Evolutionary conservation across 768 basidiomycete genomes (phyloP).

Genomic region (Inosperma sp.): DNA sequence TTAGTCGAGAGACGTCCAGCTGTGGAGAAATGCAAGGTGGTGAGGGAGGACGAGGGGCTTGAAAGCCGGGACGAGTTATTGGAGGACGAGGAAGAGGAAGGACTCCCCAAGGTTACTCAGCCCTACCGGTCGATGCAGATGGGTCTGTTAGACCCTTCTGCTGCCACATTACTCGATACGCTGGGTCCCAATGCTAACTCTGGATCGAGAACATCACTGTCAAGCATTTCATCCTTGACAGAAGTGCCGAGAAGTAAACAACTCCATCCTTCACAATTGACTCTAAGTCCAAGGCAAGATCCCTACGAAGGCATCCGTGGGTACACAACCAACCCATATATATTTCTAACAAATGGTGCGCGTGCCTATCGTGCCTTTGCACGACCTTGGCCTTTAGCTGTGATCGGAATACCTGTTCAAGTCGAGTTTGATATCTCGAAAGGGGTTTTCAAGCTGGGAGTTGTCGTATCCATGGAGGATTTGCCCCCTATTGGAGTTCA

Average conservation of each 20-base stretch:
- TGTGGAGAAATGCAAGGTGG: conserved; percentile 15
- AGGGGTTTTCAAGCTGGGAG: conserved; percentile 63
- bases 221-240: no score
- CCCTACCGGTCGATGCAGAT: no score
- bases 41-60: conserved; percentile 10
- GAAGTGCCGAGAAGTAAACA: no score
- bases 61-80: conserved; percentile 40
- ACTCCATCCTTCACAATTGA: conserved; percentile 2
- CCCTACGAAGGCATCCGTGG: no score
- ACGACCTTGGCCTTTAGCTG: conserved; percentile 74
- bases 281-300: no score
- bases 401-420: conserved; percentile 61
- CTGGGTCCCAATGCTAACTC: no score
- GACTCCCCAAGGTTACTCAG: no score
- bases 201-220: no score
- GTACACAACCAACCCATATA: conserved; percentile 48
- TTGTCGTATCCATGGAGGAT: conserved; percentile 62
- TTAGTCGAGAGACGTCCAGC: conserved; percentile 21
- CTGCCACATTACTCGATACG: no score
- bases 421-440: conserved; percentile 74
- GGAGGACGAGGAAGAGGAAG: conserved; percentile 13
- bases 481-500: conserved; percentile 22
- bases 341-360: conserved; percentile 80
- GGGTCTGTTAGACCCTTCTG: no score
- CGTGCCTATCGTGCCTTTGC: conserved; percentile 81